Percentiles rank a stretch among this genome's conserved stretches.
phyloP scores from a whole-genome alignment of 805 yeast species.

The Candida khao-thaluensis region DNA sequence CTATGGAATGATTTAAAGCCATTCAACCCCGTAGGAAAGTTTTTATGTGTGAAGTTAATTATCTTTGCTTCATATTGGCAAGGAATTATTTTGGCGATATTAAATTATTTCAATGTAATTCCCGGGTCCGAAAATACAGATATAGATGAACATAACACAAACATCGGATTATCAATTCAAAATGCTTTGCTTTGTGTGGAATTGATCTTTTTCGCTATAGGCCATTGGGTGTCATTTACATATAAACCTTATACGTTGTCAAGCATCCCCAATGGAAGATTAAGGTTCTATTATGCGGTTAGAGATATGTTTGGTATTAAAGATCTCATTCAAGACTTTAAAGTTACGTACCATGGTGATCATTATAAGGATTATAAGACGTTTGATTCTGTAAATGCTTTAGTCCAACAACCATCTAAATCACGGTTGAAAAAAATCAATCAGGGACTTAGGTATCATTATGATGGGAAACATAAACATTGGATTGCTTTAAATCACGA shows the following conservation, averaged over 20 bases:
- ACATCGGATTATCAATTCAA: constrained; percentile 62
- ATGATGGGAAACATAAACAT: constrained; percentile 76
- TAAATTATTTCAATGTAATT: constrained; percentile 49
- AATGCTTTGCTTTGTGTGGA: constrained; percentile 81
- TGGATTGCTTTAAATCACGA: constrained; percentile 53
- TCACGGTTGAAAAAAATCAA: constrained; percentile 68
- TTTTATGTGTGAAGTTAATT: constrained; percentile 86
- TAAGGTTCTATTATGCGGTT: constrained; percentile 61
- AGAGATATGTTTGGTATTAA: constrained; percentile 72
- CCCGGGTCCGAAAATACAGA: constrained; percentile 31
- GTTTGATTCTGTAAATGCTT: constrained; percentile 77
- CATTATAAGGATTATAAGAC: constrained; percentile 71
- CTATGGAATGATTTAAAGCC: constrained; percentile 72
- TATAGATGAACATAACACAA: constrained; percentile 23
- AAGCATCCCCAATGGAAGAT: constrained; percentile 64
- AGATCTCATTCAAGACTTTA: constrained; percentile 81
- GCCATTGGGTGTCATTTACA: constrained; percentile 87
- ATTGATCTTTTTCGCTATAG: constrained; percentile 77
- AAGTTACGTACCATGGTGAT: constrained; percentile 65
- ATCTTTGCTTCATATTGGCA: constrained; percentile 99
- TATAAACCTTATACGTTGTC: constrained; percentile 66
- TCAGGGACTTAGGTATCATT: constrained; percentile 78
- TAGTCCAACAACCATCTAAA: constrained; percentile 64
- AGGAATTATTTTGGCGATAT: constrained; percentile 57
- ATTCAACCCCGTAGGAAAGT: constrained; percentile 88